These are phyloP conservation scores for Thielaviopsis cerberus DNA, from an alignment of 2,329 filamentous ascomycete genomes.

Conservation along the genomic window DNA sequence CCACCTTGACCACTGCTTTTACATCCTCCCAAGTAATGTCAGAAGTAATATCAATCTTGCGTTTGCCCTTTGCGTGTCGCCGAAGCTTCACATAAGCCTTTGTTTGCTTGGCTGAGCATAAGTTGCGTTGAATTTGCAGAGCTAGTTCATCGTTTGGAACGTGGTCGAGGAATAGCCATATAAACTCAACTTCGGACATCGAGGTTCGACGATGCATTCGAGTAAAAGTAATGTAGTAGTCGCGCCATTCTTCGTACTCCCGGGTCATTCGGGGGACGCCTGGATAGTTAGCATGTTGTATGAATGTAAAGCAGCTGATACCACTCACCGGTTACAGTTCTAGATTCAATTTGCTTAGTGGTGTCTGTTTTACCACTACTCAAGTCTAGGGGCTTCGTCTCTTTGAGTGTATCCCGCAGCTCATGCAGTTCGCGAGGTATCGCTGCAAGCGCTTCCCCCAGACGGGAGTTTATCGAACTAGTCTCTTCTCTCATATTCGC, in stretches of 20 bases:
- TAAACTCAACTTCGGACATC: slow-evolving; percentile 7
- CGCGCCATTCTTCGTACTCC: slow-evolving; percentile 10
- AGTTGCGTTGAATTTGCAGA: slow-evolving; percentile 10
- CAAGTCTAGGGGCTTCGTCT: slow-evolving; percentile 1
- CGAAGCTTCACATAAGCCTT: slow-evolving; percentile 7
- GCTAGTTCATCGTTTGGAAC: slow-evolving; percentile 8
- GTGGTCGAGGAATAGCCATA: slow-evolving; percentile 11
- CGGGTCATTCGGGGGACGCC: slow-evolving; percentile 1
- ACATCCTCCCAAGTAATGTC: slow-evolving; percentile 9
- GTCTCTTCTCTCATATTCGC: slow-evolving; percentile 3
- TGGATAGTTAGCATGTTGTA: neutral
- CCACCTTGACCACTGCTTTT: slow-evolving; percentile 7
- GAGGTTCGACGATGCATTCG: slow-evolving; percentile 9
- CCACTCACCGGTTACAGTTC: neutral
- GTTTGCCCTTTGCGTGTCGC: slow-evolving; percentile 4
- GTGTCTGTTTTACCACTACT: neutral
- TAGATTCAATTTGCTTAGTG: neutral
- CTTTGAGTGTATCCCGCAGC: slow-evolving; percentile 3
- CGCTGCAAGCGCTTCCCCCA: neutral
- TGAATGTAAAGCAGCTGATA: neutral
- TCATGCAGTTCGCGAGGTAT: slow-evolving; percentile 9
- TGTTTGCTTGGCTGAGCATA: slow-evolving; percentile 2
- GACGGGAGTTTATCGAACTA: neutral
- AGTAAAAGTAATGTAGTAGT: slow-evolving; percentile 8
- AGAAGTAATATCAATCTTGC: slow-evolving; percentile 7